These are phyloP conservation scores for Scheffersomyces lignosus DNA, from an alignment of 805 yeast species.

Conservation along the genomic window DNA sequence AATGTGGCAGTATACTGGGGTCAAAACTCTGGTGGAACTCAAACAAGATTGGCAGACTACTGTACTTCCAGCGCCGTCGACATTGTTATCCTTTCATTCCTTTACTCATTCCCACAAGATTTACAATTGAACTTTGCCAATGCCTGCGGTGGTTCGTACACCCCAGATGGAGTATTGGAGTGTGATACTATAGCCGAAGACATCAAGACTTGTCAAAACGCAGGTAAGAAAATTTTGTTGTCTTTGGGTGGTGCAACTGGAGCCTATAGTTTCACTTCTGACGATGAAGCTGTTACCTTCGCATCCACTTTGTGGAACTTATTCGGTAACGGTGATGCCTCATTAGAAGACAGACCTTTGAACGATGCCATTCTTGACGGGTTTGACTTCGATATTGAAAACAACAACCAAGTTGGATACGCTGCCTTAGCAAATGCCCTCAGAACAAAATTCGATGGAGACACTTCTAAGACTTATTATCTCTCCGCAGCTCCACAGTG, in stretches of 20 bases:
- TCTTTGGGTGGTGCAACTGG: conserved; percentile 62
- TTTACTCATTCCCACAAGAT: conserved; percentile 53
- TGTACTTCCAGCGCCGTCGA: conserved; percentile 72
- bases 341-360: conserved; percentile 48
- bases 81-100: conserved; percentile 68
- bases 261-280: conserved; percentile 39
- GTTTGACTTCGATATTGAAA: conserved; percentile 75
- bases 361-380: conserved; percentile 81
- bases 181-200: conserved; percentile 3
- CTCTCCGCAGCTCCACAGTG: conserved; percentile 94
- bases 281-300: conserved; percentile 24
- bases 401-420: conserved; percentile 62
- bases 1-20: conserved; percentile 91
- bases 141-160: conserved; percentile 2
- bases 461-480: conserved; percentile 57
- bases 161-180: conserved; percentile 1
- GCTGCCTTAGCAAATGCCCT: conserved; percentile 49
- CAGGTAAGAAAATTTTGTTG: conserved; percentile 76
- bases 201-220: conserved; percentile 13
- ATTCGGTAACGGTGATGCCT: conserved; percentile 20
- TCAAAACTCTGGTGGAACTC: conserved; percentile 60
- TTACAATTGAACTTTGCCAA: conserved; percentile 22
- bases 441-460: conserved; percentile 13
- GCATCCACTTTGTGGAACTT: conserved; percentile 28
- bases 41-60: conserved; percentile 45